These are phyloP conservation scores for Orbilia oligospora DNA, from an alignment of 2,329 filamentous ascomycete genomes.

Conservation along the genomic window DNA sequence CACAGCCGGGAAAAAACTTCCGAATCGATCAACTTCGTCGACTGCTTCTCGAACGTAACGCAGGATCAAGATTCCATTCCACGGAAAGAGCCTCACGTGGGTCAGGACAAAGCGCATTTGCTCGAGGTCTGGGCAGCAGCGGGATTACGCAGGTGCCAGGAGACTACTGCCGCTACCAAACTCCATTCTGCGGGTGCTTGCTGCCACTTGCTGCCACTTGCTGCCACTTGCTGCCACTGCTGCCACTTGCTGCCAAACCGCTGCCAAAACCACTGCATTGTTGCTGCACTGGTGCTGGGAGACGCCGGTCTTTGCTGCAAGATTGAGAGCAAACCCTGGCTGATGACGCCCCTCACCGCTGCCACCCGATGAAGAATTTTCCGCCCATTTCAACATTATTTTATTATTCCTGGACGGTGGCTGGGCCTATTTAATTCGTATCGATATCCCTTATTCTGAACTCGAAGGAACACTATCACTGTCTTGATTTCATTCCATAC, in stretches of 20 bases:
- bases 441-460: constrained; percentile 29
- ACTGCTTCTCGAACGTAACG: constrained; percentile 10
- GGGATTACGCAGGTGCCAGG: constrained; percentile 30
- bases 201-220: constrained; percentile 18
- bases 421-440: constrained; percentile 30
- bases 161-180: constrained; percentile 25
- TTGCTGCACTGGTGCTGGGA: constrained; percentile 18
- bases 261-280: constrained; percentile 13
- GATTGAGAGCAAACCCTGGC: constrained; percentile 34
- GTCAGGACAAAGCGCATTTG: constrained; percentile 18
- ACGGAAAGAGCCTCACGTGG: constrained; percentile 27
- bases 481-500: constrained; percentile 18
- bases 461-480: not conserved
- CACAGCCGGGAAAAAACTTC: constrained; percentile 28
- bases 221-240: constrained; percentile 25
- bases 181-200: constrained; percentile 21
- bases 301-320: constrained; percentile 26
- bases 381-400: constrained; percentile 28
- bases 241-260: constrained; percentile 16
- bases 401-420: constrained; percentile 23
- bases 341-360: constrained; percentile 34
- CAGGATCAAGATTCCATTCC: constrained; percentile 16
- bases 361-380: constrained; percentile 35
- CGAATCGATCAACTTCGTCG: constrained; percentile 14
- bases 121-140: constrained; percentile 22